Base-by-base conservation (phyloP, 2,329 filamentous ascomycete genomes). In the Monilinia laxa region DNA sequence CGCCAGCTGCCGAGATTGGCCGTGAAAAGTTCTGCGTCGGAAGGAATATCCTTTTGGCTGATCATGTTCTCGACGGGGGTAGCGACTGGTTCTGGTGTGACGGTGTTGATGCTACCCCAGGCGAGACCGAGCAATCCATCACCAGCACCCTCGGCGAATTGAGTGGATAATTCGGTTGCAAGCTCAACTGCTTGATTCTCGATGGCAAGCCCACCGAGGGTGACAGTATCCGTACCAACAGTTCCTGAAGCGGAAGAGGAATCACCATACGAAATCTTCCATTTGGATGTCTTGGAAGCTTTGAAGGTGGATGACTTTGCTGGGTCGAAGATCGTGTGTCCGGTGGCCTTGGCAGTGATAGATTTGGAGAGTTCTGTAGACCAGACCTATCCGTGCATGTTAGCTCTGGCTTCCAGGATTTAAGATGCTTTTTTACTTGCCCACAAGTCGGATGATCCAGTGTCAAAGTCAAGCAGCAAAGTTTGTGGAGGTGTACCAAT, bases 61-160 rank as follows among this genome's bases (percentile, higher is more conserved):
- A 90, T 87, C 85, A 91, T 87, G 78, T 89, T 91, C 73, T 89
- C 86, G 16, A 91, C 84, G 0, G 87, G 87, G 0, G 88, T 91
- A 20, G 79, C 77, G 66, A 87, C 85, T 0, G 81, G 79, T 6
- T 78, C 79, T 0, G 86, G 80, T 63, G 79, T 75, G 62, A 90
- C 84, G 0, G 86, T 89, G 77, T 89, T 90, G 80, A 90, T 87
- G 54, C 75, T 81, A 62, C 85, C 80, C 69, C 84, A 91, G 0
- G 87, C 89, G 31, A 92, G 82, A 4, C 89, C 89, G 1, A 91
- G 80, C 2, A 91, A 81, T 31, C 89, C 89, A 70, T 90, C 88
- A 14, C 85, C 84, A 9, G 81, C 78, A 58, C 82, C 81, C 63
- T 82, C 75, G 20, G 79, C 75, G 72, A 91, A 91, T 64, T 86